A percentile compares a stretch with the other conserved stretches of the same genome.
phyloP scores from a whole-genome alignment of 768 basidiomycete species.

The Lactifluus volemus region DNA sequence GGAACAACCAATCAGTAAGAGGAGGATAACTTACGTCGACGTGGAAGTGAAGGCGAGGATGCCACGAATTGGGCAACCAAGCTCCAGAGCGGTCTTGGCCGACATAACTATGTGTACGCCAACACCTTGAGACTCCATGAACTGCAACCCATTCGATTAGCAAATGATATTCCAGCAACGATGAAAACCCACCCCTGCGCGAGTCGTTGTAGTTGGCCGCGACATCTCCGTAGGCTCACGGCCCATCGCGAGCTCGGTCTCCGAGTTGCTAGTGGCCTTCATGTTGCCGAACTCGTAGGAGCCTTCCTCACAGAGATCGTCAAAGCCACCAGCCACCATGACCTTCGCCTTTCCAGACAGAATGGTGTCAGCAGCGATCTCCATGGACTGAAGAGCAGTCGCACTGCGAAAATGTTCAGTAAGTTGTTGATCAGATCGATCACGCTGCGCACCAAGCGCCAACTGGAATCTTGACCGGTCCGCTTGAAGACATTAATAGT shows the following conservation, averaged over 20 bases:
- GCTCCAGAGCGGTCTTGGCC: constrained; percentile 90
- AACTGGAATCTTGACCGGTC: constrained; percentile 98
- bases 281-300: constrained; percentile 99
- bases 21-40: constrained; percentile 57
- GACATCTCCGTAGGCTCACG: constrained; percentile 99
- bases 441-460: constrained; percentile 75
- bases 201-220: constrained; percentile 91
- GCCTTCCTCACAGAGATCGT: constrained; percentile 96
- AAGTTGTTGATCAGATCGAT: constrained; percentile 6
- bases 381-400: constrained; percentile 94
- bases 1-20: neutral
- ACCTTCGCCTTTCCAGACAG: constrained; percentile 95
- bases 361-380: constrained; percentile 96
- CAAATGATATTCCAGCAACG: neutral
- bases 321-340: constrained; percentile 98
- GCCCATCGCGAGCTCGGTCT: constrained; percentile 97
- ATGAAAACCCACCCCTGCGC: constrained; percentile 64
- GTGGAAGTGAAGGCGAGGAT: constrained; percentile 95
- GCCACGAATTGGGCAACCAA: constrained; percentile 89
- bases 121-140: constrained; percentile 96
- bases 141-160: constrained; percentile 32
- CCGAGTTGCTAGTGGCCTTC: constrained; percentile 97
- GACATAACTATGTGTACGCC: constrained; percentile 98
- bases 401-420: constrained; percentile 42
- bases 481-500: constrained; percentile 88